Percentiles rank a stretch among this genome's conserved stretches.
phyloP scores from a whole-genome alignment of 305 asterid species.

The Fraxinus dipetala region DNA sequence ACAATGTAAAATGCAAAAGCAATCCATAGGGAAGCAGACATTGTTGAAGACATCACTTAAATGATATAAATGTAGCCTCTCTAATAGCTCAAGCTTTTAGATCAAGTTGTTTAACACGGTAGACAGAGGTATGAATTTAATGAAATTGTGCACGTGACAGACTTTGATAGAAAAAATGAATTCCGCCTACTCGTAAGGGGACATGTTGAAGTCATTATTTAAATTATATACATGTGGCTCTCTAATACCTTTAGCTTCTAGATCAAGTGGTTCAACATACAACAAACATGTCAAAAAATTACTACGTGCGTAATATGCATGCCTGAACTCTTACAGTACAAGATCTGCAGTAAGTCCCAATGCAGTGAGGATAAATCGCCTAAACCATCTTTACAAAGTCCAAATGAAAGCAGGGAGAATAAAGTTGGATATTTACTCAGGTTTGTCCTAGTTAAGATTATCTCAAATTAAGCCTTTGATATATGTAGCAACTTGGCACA shows the following conservation, averaged over 20 bases:
- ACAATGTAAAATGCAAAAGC: slow-evolving; percentile 1
- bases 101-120: neutral
- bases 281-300: neutral
- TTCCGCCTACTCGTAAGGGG: neutral
- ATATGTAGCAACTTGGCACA: neutral
- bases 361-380: neutral
- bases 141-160: neutral
- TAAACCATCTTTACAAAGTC: neutral
- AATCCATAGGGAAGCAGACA: slow-evolving; percentile 14
- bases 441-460: neutral
- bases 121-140: neutral
- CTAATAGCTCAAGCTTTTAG: neutral
- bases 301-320: neutral
- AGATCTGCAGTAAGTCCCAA: neutral
- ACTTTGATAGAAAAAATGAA: neutral
- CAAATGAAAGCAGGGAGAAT: neutral
- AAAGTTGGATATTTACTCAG: neutral
- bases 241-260: neutral
- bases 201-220: neutral
- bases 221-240: neutral
- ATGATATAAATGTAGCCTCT: slow-evolving; percentile 8
- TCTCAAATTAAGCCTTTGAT: neutral
- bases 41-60: neutral
- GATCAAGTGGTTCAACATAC: neutral
- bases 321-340: neutral